Conservation (phyloP, 2,329 filamentous ascomycete species). For the Colletotrichum paranaense region DNA sequence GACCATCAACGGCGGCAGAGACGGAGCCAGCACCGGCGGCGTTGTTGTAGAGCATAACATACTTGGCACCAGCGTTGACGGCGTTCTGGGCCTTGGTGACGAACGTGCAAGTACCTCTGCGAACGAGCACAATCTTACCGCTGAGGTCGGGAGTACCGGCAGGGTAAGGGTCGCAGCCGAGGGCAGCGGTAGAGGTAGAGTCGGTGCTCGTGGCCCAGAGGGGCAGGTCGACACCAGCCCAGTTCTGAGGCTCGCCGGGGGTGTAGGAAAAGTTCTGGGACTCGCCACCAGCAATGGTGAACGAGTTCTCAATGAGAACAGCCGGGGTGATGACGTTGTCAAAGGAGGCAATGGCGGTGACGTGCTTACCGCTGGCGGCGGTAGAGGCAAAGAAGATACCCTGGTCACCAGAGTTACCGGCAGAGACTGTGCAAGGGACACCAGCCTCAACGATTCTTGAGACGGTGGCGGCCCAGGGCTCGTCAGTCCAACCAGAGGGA, state of each 20-base stretch:
- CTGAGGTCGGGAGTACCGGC: constrained; percentile 67
- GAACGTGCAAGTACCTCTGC: constrained; percentile 68
- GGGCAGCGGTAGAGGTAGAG: constrained; percentile 53
- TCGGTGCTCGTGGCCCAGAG: constrained; percentile 63
- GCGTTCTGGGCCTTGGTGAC: constrained; percentile 64
- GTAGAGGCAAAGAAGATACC: constrained; percentile 63
- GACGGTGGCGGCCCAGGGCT: constrained; percentile 61
- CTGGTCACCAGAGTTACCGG: constrained; percentile 59
- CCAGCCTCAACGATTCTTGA: constrained; percentile 64
- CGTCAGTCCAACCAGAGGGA: constrained; percentile 62
- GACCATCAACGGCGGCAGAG: constrained; percentile 43
- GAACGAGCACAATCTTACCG: constrained; percentile 68
- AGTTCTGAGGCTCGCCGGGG: constrained; percentile 53
- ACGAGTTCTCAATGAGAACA: constrained; percentile 55
- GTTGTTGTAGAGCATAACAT: constrained; percentile 73
- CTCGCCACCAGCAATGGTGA: constrained; percentile 49
- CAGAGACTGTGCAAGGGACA: constrained; percentile 64
- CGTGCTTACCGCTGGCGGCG: constrained; percentile 59
- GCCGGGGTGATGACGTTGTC: constrained; percentile 58
- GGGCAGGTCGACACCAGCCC: constrained; percentile 58
- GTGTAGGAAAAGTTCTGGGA: constrained; percentile 55
- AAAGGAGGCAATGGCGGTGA: constrained; percentile 61
- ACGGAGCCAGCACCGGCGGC: constrained; percentile 47
- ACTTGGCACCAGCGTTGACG: constrained; percentile 66
- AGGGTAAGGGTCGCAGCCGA: constrained; percentile 65